A percentile compares a stretch with the other conserved stretches of the same genome.
These are phyloP conservation scores for Malassezia pachydermatis DNA, from an alignment of 1,284 basidiomycete genomes.

Conservation along the genomic window DNA sequence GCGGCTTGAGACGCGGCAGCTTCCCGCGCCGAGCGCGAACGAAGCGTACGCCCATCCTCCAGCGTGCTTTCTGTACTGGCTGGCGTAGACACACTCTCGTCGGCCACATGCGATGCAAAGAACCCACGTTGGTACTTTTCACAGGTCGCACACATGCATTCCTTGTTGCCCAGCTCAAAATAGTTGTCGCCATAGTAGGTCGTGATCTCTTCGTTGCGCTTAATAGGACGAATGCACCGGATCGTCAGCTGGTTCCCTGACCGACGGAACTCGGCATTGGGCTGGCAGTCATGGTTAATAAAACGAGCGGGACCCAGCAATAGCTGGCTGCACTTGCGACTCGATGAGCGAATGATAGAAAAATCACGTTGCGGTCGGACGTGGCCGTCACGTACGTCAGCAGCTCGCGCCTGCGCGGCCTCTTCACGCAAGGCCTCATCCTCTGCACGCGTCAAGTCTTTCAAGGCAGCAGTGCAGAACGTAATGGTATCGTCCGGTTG, in stretches of 20 bases:
- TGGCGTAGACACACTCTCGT: no score
- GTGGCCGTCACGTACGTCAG: slow-evolving; percentile 54
- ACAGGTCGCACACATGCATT: slow-evolving; percentile 81
- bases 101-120: slow-evolving; percentile 16
- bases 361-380: slow-evolving; percentile 61
- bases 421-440: slow-evolving; percentile 55
- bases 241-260: slow-evolving; percentile 80
- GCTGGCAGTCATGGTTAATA: slow-evolving; percentile 88
- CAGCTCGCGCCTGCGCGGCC: slow-evolving; percentile 54
- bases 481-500: slow-evolving; percentile 63
- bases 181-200: slow-evolving; percentile 50
- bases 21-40: neutral
- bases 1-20: neutral
- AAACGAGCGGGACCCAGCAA: slow-evolving; percentile 85
- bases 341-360: slow-evolving; percentile 77
- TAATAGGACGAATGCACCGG: slow-evolving; percentile 68
- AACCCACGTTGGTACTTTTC: slow-evolving; percentile 63
- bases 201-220: slow-evolving; percentile 72
- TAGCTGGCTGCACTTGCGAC: slow-evolving; percentile 81
- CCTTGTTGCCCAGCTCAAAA: slow-evolving; percentile 75
- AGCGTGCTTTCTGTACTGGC: neutral
- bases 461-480: slow-evolving; percentile 57
- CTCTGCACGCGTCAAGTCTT: slow-evolving; percentile 47
- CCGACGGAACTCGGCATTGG: slow-evolving; percentile 76
- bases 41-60: slow-evolving; percentile 19